These are phyloP conservation scores for Fraxinus quadrangulata DNA, from an alignment of 257 asterid species.

Conservation along the genomic window DNA sequence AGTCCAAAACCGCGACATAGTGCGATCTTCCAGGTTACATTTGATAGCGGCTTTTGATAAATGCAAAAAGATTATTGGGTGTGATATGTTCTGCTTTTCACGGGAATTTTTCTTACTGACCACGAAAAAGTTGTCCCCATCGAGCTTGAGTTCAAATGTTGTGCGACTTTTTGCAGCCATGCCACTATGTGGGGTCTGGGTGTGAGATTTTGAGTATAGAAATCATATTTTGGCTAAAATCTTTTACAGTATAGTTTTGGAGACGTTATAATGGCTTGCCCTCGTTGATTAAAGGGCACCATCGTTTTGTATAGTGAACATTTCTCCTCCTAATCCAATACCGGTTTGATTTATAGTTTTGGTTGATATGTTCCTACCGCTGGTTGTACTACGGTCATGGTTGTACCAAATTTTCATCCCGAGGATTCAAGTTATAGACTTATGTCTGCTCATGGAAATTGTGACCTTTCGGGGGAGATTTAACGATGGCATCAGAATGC, in stretches of 20 bases:
- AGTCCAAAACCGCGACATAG: conserved; percentile 56
- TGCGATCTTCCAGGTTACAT: conserved; percentile 56
- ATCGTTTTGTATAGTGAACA: conserved; percentile 54
- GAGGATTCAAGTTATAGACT: background rate
- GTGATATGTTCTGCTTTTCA: conserved; percentile 27
- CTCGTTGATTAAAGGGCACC: conserved; percentile 36
- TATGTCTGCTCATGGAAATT: too few relatives aligned
- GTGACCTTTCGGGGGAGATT: too few relatives aligned
- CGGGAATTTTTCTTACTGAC: conserved; percentile 21
- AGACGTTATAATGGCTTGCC: conserved; percentile 36
- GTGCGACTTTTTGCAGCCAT: conserved; percentile 19
- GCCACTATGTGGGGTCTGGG: conserved; percentile 18
- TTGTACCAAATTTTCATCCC: background rate
- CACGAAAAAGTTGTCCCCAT: conserved; percentile 17
- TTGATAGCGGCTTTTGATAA: conserved; percentile 44
- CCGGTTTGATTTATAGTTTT: conserved; percentile 25
- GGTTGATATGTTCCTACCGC: background rate
- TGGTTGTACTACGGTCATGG: background rate
- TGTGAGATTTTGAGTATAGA: conserved; percentile 28
- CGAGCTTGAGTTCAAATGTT: conserved; percentile 35
- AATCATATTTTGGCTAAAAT: conserved; percentile 18
- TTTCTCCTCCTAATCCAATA: conserved; percentile 32
- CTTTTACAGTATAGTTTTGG: conserved; percentile 32
- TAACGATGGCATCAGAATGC: too few relatives aligned
- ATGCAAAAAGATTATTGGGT: conserved; percentile 16